Conservation (phyloP, 352 stramenopile genomes). For the Phytophthora hibernalis region DNA sequence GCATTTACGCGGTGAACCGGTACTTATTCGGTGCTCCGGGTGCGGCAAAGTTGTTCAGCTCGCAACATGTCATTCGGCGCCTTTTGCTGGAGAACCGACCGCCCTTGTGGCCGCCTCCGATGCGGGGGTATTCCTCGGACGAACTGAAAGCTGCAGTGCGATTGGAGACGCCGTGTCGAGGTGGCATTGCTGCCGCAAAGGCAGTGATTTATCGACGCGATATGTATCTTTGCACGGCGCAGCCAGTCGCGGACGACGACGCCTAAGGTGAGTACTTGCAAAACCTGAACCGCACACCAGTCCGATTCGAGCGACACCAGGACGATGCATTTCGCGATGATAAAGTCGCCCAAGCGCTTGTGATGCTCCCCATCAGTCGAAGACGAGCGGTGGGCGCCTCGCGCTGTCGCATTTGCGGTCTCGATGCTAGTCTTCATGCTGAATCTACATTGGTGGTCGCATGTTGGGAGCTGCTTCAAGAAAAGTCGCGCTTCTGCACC, state of each 20-base stretch:
- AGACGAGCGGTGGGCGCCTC: conserved; percentile 2
- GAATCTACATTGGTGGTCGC: no score
- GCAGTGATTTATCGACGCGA: not conserved
- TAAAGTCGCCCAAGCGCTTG: not conserved
- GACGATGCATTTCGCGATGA: no score
- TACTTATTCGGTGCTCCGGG: not conserved
- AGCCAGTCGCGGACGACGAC: not conserved
- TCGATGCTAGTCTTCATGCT: no score
- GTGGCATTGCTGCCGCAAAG: not conserved
- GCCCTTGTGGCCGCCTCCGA: not conserved
- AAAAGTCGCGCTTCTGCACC: not conserved
- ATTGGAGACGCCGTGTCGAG: not conserved
- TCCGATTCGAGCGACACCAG: not conserved
- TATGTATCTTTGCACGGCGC: no score
- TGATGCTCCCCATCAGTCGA: conserved; percentile 4
- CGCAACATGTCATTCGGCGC: not conserved
- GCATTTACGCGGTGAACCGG: not conserved
- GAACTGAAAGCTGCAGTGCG: no score
- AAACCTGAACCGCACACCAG: not conserved
- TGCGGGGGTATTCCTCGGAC: not conserved
- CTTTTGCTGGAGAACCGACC: not conserved
- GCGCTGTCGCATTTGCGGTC: not conserved
- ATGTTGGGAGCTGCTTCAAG: conserved; percentile 3
- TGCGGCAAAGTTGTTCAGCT: not conserved
- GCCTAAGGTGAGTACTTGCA: not conserved